Conservation (phyloP, 352 stramenopile genomes). For the Phytopythium montanum region DNA sequence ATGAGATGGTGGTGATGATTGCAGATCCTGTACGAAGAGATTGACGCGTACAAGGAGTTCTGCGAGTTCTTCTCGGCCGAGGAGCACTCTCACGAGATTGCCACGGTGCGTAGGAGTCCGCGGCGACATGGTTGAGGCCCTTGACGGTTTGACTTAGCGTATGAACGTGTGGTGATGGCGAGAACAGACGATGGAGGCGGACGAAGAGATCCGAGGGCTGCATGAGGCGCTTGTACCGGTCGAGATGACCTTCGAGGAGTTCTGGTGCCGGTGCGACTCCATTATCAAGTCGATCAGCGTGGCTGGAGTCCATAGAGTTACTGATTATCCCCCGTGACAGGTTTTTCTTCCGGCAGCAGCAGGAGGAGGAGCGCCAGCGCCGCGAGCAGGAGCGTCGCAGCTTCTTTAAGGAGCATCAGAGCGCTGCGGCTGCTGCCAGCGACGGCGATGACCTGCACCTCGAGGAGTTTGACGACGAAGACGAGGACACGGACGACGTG, state of each 20-base stretch:
- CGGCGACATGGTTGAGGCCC: not conserved
- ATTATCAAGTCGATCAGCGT: not conserved
- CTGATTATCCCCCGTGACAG: slow-evolving; percentile 5
- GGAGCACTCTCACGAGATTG: slow-evolving; percentile 70
- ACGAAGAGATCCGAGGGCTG: slow-evolving; percentile 49
- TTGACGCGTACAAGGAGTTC: slow-evolving; percentile 71
- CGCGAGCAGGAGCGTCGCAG: slow-evolving; percentile 27
- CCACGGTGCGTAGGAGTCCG: slow-evolving; percentile 15
- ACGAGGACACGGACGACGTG: slow-evolving; percentile 32
- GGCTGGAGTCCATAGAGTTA: not conserved
- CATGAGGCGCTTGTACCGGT: slow-evolving; percentile 72
- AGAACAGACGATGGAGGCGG: slow-evolving; percentile 36
- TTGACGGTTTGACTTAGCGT: not conserved
- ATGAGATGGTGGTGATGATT: not conserved
- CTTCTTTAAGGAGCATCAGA: slow-evolving; percentile 18
- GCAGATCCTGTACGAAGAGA: slow-evolving; percentile 75
- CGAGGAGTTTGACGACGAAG: slow-evolving; percentile 29
- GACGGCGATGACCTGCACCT: slow-evolving; percentile 28
- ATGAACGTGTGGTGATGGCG: not conserved
- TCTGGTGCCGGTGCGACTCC: slow-evolving; percentile 57
- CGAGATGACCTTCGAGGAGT: slow-evolving; percentile 78
- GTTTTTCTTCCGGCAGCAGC: slow-evolving; percentile 72
- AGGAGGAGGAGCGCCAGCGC: slow-evolving; percentile 27
- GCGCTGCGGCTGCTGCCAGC: slow-evolving; percentile 9
- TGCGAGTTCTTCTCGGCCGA: slow-evolving; percentile 57